Percentiles rank a stretch among this genome's conserved stretches.
Conservation (phyloP, 257 asterid genomes). For the Solanum chilense region DNA sequence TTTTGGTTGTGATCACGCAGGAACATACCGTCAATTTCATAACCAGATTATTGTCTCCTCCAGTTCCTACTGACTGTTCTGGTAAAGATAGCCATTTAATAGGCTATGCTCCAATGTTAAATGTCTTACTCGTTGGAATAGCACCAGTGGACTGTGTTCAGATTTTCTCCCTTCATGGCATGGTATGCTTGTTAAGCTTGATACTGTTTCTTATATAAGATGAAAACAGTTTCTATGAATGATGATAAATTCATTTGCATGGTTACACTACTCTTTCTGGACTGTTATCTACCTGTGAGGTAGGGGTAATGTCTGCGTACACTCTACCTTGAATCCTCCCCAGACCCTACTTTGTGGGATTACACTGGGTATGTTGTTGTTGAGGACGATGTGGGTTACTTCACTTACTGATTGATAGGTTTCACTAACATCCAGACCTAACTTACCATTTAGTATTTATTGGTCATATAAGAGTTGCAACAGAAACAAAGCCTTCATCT, state of each 20-base stretch:
- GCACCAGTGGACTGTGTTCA: slow-evolving; percentile 91
- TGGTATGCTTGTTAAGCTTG: slow-evolving; percentile 38
- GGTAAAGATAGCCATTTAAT: slow-evolving; percentile 77
- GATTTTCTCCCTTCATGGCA: slow-evolving; percentile 90
- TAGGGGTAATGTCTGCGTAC: neutral
- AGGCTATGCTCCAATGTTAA: slow-evolving; percentile 74
- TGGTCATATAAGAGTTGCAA: neutral
- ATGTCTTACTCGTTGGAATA: slow-evolving; percentile 83
- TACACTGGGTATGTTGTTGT: neutral
- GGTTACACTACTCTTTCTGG: neutral
- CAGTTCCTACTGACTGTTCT: slow-evolving; percentile 49
- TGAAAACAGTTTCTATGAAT: neutral
- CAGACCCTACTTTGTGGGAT: neutral
- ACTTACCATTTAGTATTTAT: neutral
- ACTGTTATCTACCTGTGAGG: neutral
- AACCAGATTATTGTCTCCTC: slow-evolving; percentile 83
- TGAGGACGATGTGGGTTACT: neutral
- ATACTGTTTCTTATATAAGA: neutral
- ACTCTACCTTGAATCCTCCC: neutral
- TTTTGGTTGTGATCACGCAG: slow-evolving; percentile 35
- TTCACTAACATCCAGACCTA: neutral
- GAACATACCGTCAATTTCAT: slow-evolving; percentile 77
- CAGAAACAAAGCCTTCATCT: neutral
- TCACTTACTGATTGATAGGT: neutral
- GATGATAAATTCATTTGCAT: neutral